Percentiles rank a stretch among this genome's conserved stretches.
Evolutionary conservation across 1,139 yeast species (phyloP).

Genomic region (Yamadazyma friedrichii): DNA sequence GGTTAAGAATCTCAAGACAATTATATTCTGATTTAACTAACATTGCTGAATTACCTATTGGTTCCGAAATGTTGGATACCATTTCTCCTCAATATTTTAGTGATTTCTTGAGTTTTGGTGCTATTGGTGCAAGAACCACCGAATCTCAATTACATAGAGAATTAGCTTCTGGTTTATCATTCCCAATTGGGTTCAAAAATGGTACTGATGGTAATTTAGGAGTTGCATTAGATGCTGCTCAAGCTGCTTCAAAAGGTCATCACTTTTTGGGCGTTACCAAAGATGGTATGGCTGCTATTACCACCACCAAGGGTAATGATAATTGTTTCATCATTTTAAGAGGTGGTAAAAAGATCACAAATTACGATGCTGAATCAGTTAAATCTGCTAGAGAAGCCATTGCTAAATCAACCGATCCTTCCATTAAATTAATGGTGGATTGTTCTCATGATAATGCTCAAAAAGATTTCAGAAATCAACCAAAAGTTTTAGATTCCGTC

Average conservation of each 20-base stretch:
- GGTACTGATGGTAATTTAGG: slow-evolving; percentile 95
- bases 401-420: slow-evolving; percentile 41
- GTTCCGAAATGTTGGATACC: slow-evolving; percentile 97
- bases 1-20: slow-evolving; percentile 82
- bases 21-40: slow-evolving; percentile 82
- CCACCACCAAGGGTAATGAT: slow-evolving; percentile 91
- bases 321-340: slow-evolving; percentile 87
- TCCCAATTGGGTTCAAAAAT: slow-evolving; percentile 98
- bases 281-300: slow-evolving; percentile 94
- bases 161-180: slow-evolving; percentile 91
- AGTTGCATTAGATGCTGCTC: slow-evolving; percentile 92
- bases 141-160: slow-evolving; percentile 98
- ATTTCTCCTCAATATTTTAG: slow-evolving; percentile 96
- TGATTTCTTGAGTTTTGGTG: slow-evolving; percentile 90
- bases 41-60: slow-evolving; percentile 75
- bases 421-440: slow-evolving; percentile 75
- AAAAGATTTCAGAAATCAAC: slow-evolving; percentile 94
- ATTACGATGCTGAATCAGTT: slow-evolving; percentile 80
- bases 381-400: slow-evolving; percentile 64
- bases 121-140: slow-evolving; percentile 98
- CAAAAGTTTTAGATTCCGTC: slow-evolving; percentile 76
- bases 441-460: slow-evolving; percentile 96
- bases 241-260: slow-evolving; percentile 89
- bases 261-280: slow-evolving; percentile 97
- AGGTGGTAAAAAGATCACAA: slow-evolving; percentile 94